These are phyloP conservation scores for Pyrenophora teres DNA, from an alignment of 2,329 filamentous ascomycete species.

Conservation along the genomic window DNA sequence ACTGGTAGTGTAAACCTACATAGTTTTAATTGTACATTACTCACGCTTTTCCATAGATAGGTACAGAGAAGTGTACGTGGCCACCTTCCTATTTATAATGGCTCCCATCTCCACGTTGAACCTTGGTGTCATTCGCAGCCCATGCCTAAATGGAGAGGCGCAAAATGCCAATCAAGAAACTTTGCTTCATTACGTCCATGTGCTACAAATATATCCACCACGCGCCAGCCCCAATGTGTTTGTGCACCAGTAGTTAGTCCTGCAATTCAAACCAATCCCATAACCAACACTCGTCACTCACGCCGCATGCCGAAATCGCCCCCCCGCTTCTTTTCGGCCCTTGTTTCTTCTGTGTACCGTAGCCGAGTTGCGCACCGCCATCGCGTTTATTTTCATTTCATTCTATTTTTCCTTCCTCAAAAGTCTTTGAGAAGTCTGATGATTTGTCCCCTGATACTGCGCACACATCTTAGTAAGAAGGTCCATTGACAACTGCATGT, in stretches of 20 bases:
- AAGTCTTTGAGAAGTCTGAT: constrained; percentile 28
- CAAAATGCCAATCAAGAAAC: background rate
- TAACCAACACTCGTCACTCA: no score
- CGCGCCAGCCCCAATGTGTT: no score
- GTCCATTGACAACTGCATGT: constrained; percentile 33
- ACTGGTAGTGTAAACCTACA: no score
- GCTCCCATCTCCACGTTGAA: no score
- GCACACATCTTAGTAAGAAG: constrained; percentile 25
- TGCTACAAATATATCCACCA: background rate
- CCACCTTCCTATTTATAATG: background rate
- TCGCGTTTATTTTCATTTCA: background rate
- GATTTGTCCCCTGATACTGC: constrained; percentile 23
- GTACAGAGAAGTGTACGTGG: background rate
- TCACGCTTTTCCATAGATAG: no score
- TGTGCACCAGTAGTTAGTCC: no score
- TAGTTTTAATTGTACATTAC: no score
- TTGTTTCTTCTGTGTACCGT: background rate
- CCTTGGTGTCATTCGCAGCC: no score
- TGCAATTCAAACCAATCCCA: no score
- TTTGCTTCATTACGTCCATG: background rate
- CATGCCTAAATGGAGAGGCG: background rate
- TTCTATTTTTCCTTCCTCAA: constrained; percentile 7
- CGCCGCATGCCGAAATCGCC: background rate
- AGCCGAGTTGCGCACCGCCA: background rate
- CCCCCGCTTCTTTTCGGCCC: background rate